Evolutionary conservation across 345 rosid species (phyloP).

Genomic region (Populus davidiana): DNA sequence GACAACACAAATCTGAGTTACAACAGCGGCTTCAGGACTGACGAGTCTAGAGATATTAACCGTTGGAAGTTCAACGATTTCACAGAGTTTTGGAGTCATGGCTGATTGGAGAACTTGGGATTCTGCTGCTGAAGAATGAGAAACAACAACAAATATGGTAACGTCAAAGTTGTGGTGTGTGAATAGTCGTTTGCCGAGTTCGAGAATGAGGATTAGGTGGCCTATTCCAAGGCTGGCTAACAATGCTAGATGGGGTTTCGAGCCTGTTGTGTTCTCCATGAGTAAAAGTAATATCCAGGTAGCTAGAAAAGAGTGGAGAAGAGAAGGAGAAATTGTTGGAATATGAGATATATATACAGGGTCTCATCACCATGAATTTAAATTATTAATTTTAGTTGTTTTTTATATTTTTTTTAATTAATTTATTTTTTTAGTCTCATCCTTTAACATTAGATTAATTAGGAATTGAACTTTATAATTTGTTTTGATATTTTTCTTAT

Average conservation of each 20-base stretch:
- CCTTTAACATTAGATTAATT: too few species aligned
- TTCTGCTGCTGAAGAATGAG: constrained; percentile 26
- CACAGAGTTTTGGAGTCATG: constrained; percentile 19
- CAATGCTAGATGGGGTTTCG: constrained; percentile 38
- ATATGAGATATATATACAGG: too few species aligned
- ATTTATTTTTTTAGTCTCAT: too few species aligned
- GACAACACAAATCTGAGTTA: constrained; percentile 28
- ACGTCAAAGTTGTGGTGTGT: constrained; percentile 37
- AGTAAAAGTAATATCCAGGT: neutral
- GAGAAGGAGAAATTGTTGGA: too few species aligned
- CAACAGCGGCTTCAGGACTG: constrained; percentile 27
- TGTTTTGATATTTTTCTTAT: too few species aligned
- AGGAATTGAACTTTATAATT: too few species aligned
- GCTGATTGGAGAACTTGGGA: constrained; percentile 26
- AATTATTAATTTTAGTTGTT: too few species aligned
- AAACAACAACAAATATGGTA: constrained; percentile 43
- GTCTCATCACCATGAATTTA: too few species aligned
- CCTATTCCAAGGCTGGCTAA: constrained; percentile 75
- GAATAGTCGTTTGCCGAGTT: constrained; percentile 50
- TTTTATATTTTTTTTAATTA: too few species aligned
- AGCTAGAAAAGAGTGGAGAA: too few species aligned
- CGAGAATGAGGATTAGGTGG: constrained; percentile 60
- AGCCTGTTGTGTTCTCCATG: neutral
- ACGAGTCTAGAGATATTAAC: constrained; percentile 32
- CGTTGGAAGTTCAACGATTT: constrained; percentile 38